Conservation (phyloP, 2,329 filamentous ascomycete species). For the Emmonsiellopsis sp. region DNA sequence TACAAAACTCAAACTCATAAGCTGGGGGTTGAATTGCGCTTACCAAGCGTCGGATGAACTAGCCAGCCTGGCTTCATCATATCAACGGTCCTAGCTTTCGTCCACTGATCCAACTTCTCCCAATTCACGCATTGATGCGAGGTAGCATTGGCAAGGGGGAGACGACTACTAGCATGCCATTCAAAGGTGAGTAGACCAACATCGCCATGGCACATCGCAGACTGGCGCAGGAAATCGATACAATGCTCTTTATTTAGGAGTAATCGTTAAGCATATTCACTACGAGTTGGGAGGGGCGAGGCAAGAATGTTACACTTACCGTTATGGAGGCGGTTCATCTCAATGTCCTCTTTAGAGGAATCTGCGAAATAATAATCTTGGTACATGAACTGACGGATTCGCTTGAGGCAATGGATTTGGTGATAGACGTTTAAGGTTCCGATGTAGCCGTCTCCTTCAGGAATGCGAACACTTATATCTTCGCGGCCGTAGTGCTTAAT, state of each 20-base stretch:
- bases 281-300: background rate
- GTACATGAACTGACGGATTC: slow-evolving; percentile 5
- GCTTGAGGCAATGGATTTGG: slow-evolving; percentile 5
- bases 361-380: slow-evolving; percentile 3
- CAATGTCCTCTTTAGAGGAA: background rate
- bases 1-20: background rate
- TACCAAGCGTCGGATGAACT: background rate
- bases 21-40: background rate
- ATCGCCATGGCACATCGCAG: slow-evolving; percentile 6
- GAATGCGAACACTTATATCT: background rate
- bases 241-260: slow-evolving; percentile 2
- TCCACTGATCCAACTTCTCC: background rate
- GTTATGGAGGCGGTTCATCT: slow-evolving; percentile 5
- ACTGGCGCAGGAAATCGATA: slow-evolving; percentile 7
- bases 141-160: background rate
- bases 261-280: background rate
- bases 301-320: background rate
- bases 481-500: background rate
- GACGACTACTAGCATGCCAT: background rate
- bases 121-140: slow-evolving; percentile 1
- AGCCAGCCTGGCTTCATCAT: slow-evolving; percentile 2
- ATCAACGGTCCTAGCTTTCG: background rate
- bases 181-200: slow-evolving; percentile 2
- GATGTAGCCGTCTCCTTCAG: background rate
- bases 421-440: slow-evolving; percentile 3